phyloP scores from a whole-genome alignment of 1,284 basidiomycete genomes.

The Ganoderma sinense region DNA sequence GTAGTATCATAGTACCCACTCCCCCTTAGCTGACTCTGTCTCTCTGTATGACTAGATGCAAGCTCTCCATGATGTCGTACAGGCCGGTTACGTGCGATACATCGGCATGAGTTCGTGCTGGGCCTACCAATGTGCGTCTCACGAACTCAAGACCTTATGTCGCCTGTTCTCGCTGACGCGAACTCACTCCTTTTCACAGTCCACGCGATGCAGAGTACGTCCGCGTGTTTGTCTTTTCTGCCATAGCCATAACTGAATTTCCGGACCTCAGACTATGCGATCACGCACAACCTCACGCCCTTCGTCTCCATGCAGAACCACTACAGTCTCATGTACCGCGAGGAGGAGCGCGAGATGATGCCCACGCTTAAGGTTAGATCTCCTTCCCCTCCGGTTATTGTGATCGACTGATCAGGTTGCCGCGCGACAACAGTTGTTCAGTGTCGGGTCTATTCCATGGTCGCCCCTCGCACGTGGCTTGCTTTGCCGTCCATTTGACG shows the following conservation, averaged over 20 bases:
- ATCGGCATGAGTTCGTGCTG: slow-evolving; percentile 46
- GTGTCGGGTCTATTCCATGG: slow-evolving; percentile 52
- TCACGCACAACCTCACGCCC: slow-evolving; percentile 48
- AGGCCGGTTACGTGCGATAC: slow-evolving; percentile 45
- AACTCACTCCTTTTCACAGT: slow-evolving; percentile 22
- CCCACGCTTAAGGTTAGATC: slow-evolving; percentile 36
- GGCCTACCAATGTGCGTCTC: slow-evolving; percentile 49
- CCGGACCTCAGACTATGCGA: slow-evolving; percentile 36
- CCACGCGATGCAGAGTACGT: slow-evolving; percentile 38
- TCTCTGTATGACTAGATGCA: slow-evolving; percentile 34
- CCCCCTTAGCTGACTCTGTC: neutral
- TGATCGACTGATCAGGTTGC: neutral
- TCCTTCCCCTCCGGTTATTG: neutral
- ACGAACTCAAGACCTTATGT: neutral
- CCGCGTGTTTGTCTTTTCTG: neutral
- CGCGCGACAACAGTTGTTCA: slow-evolving; percentile 30
- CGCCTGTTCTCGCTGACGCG: neutral
- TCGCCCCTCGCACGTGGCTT: slow-evolving; percentile 49
- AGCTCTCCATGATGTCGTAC: slow-evolving; percentile 46
- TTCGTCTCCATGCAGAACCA: slow-evolving; percentile 66
- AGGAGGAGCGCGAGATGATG: slow-evolving; percentile 59
- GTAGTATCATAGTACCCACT: neutral
- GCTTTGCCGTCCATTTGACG: slow-evolving; percentile 43
- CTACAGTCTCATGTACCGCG: slow-evolving; percentile 50
- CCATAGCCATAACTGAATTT: neutral